These are phyloP conservation scores for Globisporangium irregulare DNA, from an alignment of 352 stramenopile species.

Conservation along the genomic window DNA sequence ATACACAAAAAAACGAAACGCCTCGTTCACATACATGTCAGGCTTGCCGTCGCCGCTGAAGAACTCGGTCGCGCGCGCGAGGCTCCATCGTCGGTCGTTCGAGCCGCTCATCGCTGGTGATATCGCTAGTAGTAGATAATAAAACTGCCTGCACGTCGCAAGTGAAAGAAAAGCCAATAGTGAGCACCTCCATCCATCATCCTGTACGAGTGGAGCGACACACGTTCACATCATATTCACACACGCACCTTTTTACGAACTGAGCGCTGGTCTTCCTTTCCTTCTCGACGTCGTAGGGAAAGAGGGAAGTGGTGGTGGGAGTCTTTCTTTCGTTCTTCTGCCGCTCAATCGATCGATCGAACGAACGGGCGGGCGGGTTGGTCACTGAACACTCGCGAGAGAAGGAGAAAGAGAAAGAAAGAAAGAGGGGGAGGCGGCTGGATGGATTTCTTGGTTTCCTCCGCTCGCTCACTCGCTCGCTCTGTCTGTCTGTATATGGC, in stretches of 20 bases:
- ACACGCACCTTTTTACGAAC: neutral
- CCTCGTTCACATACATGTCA: constrained; percentile 53
- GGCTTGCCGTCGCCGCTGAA: constrained; percentile 86
- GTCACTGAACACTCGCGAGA: neutral
- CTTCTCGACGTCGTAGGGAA: neutral
- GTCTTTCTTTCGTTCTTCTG: neutral
- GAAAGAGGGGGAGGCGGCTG: neutral
- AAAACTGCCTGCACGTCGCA: neutral
- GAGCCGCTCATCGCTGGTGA: constrained; percentile 44
- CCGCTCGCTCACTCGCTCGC: neutral
- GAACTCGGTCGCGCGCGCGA: constrained; percentile 84
- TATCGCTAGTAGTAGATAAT: constrained; percentile 7
- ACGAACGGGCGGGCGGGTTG: neutral
- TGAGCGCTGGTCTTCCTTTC: neutral
- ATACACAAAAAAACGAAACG: neutral
- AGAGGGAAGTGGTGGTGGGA: neutral
- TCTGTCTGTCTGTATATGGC: neutral
- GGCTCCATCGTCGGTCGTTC: constrained; percentile 77
- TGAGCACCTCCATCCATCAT: neutral
- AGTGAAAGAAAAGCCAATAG: constrained; percentile 3
- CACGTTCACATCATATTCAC: neutral
- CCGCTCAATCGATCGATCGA: neutral
- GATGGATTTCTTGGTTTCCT: neutral
- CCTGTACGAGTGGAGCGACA: neutral
- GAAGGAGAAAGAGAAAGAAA: neutral